Base-by-base conservation (phyloP, 805 yeast genomes). In the Hanseniaspora lindneri region DNA sequence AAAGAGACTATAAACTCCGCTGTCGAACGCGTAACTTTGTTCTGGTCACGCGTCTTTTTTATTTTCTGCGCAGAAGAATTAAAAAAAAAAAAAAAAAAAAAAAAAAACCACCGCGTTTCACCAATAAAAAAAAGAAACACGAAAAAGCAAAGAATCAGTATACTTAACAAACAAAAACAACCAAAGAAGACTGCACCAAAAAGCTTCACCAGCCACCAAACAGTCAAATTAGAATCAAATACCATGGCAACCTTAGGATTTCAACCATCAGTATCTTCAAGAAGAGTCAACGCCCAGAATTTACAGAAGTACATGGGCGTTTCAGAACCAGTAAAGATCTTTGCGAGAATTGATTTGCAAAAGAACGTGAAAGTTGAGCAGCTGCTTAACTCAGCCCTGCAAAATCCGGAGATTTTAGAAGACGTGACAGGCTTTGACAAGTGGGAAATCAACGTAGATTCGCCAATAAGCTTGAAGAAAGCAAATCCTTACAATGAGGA, bases 241-340 rank as follows among this genome's bases (percentile, higher is more conserved):
- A n/a, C n/a, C n/a, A n/a, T n/a, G 49, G 27, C 37, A 16, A 46
- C 39, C 7, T 39, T 46, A 24, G 35, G 19, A 23, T 41, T 33
- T 32, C 28, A 46, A 19, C 35, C 33, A n/a, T 46, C 49, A 20
- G 49, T 46, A 7, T 46, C 49, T 10, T 46, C 49, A 14, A 46
- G 49, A 46, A 46, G 49, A 39, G 49, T 46, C 4, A 46, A 46
- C 32, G 49, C 49, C 10, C 49, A 46, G 32, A 46, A 46, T 24
- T 20, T 46, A 19, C 37, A 39, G 25, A 46, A 40, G 16, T 46
- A 46, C 21, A 40, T 40, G 17, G 49, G 49, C 14, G 41, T 37
- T 14, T 34, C 49, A 9, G 49, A 46, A 25, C 49, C 49, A 24
- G 41, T 46, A 14, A 46, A 46, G 20, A 24, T 46, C 9, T 46